Conservation (phyloP, 2,329 filamentous ascomycete species). For the Aspergillus alliaceus region DNA sequence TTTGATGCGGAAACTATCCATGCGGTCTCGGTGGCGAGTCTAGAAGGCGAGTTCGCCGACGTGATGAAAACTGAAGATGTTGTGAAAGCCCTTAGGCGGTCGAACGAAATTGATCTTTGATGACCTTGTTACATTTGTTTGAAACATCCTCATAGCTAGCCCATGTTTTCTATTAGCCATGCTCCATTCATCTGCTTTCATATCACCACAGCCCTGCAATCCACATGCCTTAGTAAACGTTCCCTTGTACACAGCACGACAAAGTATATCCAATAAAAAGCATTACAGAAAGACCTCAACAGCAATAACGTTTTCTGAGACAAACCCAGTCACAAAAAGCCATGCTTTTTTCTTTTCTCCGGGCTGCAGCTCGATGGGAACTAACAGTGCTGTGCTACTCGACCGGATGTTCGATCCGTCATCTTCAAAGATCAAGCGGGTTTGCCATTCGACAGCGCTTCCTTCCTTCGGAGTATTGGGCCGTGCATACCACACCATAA, state of each 20-base stretch:
- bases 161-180: not conserved
- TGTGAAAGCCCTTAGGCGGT: constrained; percentile 24
- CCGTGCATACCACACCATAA: constrained; percentile 50
- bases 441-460: constrained; percentile 39
- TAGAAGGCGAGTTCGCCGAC: constrained; percentile 49
- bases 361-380: constrained; percentile 51
- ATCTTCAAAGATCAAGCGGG: constrained; percentile 57
- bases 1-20: constrained; percentile 51
- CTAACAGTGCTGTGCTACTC: constrained; percentile 54
- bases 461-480: constrained; percentile 17
- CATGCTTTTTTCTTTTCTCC: constrained; percentile 52
- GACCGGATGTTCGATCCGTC: constrained; percentile 54
- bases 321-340: constrained; percentile 60
- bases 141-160: not conserved
- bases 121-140: not conserved
- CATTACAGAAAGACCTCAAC: constrained; percentile 52
- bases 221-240: not conserved
- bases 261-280: too few relatives aligned
- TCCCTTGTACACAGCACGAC: too few relatives aligned
- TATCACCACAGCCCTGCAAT: not conserved
- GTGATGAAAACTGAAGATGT: constrained; percentile 41
- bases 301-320: constrained; percentile 51
- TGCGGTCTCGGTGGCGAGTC: constrained; percentile 44
- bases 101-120: not conserved
- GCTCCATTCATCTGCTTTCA: not conserved